Base-by-base conservation (phyloP, 129 eudicot species). In the Rutidosis leptorrhynchoides region DNA sequence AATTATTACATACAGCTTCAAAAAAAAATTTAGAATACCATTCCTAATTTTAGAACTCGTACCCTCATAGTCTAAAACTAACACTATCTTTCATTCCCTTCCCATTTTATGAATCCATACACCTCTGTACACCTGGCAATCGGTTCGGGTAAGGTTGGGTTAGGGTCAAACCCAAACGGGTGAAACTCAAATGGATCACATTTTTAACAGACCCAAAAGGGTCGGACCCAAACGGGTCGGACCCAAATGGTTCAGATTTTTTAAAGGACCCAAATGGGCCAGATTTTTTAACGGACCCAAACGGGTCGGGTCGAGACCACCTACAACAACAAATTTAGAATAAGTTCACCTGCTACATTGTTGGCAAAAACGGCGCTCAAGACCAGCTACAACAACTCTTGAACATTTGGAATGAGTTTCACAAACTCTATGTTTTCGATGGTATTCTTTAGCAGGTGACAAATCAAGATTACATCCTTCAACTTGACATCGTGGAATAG, bases 401-500 rank as follows among this genome's bases (percentile, higher is more conserved):
- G 96, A 76, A 76, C 69, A 71, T 74, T 88, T 92, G 51, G 98
- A 85, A 80, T 92, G 98, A 68, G 22, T 81, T 49, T 76, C 95
- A 76, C 98, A 92, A 58, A 92, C 96, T 78, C 85, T 78, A 70
- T 91, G 98, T 81, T 91, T 91, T 19, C 87, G 83, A 16, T 92
- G 89, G 78, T 92, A 92, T 37, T 92, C 98, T 63, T 92, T 92
- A 19, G 88, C 85, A 11, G 95, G 78, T 20, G 96, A 85, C 60
- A 92, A 95, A 61, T 92, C 95, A 64, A 85, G 79, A 49, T 85
- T 79, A 83, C 98, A 91, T 64, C 94, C 96, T 86, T 91, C 94
- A 37, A 87, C 97, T 67, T 87, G 90, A 76, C 97, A 91, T 48
- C 79, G 80, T 24, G 81, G 83, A 21, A 63, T 33, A 19, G 81